Percentiles rank a stretch among this genome's conserved stretches.
Conservation (phyloP, 805 yeast species). For the Crinitomyces ghanaensis region DNA sequence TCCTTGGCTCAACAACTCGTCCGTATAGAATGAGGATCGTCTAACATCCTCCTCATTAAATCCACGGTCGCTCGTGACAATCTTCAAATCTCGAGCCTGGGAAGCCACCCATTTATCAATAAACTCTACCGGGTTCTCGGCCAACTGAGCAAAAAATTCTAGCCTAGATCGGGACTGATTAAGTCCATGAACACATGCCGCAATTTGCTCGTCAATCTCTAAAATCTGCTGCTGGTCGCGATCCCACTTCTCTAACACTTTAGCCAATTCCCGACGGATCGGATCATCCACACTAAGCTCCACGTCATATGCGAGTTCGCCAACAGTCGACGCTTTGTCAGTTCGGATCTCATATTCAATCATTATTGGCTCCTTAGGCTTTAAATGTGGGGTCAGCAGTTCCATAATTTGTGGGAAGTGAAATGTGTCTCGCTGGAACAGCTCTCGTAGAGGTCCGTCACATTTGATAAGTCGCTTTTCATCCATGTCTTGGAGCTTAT, state of each 20-base stretch:
- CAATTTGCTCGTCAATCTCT: conserved; percentile 34
- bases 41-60: conserved; percentile 83
- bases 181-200: conserved; percentile 39
- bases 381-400: conserved; percentile 50
- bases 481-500: conserved; percentile 47
- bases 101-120: conserved; percentile 64
- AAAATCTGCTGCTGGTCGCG: conserved; percentile 31
- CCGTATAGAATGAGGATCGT: conserved; percentile 69
- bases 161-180: conserved; percentile 51
- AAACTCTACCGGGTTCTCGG: conserved; percentile 68
- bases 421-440: conserved; percentile 41
- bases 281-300: conserved; percentile 41
- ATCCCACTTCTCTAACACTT: conserved; percentile 30
- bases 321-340: conserved; percentile 59
- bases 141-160: conserved; percentile 63
- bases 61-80: conserved; percentile 81
- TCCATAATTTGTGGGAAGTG: conserved; percentile 66
- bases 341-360: conserved; percentile 69
- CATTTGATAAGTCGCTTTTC: conserved; percentile 44
- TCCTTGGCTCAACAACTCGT: conserved; percentile 68
- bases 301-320: conserved; percentile 70
- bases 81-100: conserved; percentile 75
- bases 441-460: conserved; percentile 34
- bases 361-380: conserved; percentile 70
- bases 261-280: conserved; percentile 25